phyloP scores from a whole-genome alignment of 2,329 filamentous ascomycete genomes.

The Exserohilum rostratum region DNA sequence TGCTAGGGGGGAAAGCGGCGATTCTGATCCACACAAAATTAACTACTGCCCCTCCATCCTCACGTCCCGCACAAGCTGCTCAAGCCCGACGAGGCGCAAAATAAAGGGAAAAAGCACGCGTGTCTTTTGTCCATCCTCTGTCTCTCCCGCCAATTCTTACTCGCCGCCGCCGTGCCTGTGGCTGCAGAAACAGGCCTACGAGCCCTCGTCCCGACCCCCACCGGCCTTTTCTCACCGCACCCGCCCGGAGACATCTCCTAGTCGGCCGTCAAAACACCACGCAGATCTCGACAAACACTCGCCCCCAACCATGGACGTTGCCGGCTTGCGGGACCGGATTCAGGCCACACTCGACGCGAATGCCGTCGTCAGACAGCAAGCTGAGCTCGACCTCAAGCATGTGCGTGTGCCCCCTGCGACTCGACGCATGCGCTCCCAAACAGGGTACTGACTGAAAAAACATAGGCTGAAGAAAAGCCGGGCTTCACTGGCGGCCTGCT shows the following conservation, averaged over 20 bases:
- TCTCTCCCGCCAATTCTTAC: constrained; percentile 18
- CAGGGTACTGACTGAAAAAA: constrained; percentile 30
- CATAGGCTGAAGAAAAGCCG: constrained; percentile 83
- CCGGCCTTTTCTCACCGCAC: constrained; percentile 27
- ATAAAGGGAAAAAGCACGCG: constrained; percentile 20
- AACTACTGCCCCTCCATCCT: constrained; percentile 22
- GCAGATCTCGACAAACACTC: constrained; percentile 15
- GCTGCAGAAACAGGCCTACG: constrained; percentile 19
- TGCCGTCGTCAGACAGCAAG: constrained; percentile 74
- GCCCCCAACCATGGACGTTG: constrained; percentile 69
- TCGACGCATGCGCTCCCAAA: constrained; percentile 15
- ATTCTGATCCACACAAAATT: constrained; percentile 25
- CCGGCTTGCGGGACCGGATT: constrained; percentile 76
- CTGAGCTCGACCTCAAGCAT: constrained; percentile 81
- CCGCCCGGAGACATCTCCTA: constrained; percentile 15
- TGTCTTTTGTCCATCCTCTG: constrained; percentile 15
- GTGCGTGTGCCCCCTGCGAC: constrained; percentile 57
- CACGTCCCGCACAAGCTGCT: constrained; percentile 34
- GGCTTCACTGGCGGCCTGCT: constrained; percentile 91
- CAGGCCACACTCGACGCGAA: constrained; percentile 76
- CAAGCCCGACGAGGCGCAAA: constrained; percentile 35
- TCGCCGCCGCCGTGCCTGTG: constrained; percentile 18
- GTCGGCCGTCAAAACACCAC: constrained; percentile 15
- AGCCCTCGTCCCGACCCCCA: constrained; percentile 13
- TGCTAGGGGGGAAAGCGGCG: constrained; percentile 18